Conservation (phyloP, 805 yeast species). For the Cyberlindnera maclurae region DNA sequence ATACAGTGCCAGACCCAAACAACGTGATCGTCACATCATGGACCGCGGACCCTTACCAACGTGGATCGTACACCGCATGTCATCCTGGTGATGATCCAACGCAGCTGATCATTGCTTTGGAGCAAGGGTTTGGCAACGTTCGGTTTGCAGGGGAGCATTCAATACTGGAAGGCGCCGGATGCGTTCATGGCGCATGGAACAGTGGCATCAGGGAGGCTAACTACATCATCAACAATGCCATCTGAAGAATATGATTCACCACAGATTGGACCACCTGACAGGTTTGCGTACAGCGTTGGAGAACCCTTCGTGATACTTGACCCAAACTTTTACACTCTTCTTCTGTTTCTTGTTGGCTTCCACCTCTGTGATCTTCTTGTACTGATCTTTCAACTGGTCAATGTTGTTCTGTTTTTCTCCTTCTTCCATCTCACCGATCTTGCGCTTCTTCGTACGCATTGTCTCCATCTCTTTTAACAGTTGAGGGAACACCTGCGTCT, state of each 20-base stretch:
- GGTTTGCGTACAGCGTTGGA: slow-evolving; percentile 86
- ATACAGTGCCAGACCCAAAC: slow-evolving; percentile 27
- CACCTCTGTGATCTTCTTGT: slow-evolving; percentile 25
- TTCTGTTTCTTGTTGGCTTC: slow-evolving; percentile 24
- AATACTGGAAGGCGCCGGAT: slow-evolving; percentile 78
- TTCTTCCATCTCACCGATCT: slow-evolving; percentile 16
- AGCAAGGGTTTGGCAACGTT: slow-evolving; percentile 49
- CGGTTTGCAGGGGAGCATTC: slow-evolving; percentile 94
- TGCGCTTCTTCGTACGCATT: slow-evolving; percentile 27
- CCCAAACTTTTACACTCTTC: slow-evolving; percentile 52
- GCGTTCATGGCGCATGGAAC: slow-evolving; percentile 85
- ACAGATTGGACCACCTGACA: slow-evolving; percentile 68
- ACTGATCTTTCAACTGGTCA: slow-evolving; percentile 35
- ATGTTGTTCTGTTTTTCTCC: slow-evolving; percentile 12
- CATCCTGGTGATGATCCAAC: slow-evolving; percentile 63
- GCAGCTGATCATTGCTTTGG: slow-evolving; percentile 52
- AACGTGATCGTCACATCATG: slow-evolving; percentile 55
- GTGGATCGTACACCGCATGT: slow-evolving; percentile 80
- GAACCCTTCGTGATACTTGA: slow-evolving; percentile 87
- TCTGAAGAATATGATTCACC: slow-evolving; percentile 31
- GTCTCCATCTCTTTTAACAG: slow-evolving; percentile 23
- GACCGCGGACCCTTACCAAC: slow-evolving; percentile 71
- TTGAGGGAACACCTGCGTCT: slow-evolving; percentile 19
- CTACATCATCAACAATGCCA: slow-evolving; percentile 23
- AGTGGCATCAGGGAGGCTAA: slow-evolving; percentile 60